These are phyloP conservation scores for Neofusicoccum umdonicola DNA, from an alignment of 2,329 filamentous ascomycete species.

Conservation along the genomic window DNA sequence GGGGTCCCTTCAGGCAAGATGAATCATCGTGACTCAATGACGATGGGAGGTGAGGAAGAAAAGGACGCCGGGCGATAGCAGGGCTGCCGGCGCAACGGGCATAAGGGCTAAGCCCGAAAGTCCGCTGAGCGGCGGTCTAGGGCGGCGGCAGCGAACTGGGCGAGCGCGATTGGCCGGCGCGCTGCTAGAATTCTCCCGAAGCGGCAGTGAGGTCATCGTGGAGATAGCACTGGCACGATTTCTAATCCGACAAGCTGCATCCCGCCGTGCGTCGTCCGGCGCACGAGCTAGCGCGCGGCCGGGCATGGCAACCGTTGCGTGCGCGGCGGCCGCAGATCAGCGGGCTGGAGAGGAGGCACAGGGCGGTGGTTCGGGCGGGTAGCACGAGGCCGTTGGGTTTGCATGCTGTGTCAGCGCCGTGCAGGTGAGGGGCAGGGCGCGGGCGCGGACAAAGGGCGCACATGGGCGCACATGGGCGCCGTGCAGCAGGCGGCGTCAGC, in stretches of 20 bases:
- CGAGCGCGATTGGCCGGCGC: background rate
- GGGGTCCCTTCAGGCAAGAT: background rate
- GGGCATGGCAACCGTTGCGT: background rate
- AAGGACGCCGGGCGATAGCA: background rate
- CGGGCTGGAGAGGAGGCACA: background rate
- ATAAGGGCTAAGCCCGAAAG: constrained; percentile 12
- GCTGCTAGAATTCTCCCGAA: background rate
- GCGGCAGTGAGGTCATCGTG: constrained; percentile 14
- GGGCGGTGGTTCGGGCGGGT: background rate
- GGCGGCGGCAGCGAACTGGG: background rate
- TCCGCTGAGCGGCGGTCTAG: background rate
- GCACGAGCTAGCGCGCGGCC: background rate
- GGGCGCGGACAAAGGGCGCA: background rate
- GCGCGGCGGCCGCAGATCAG: background rate
- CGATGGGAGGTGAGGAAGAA: background rate
- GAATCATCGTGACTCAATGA: too few species aligned
- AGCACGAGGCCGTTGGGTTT: background rate
- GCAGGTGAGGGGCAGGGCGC: background rate
- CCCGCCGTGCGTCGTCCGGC: background rate
- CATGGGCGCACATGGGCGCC: background rate
- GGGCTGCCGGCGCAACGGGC: background rate
- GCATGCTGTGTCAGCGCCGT: background rate
- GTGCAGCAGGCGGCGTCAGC: background rate
- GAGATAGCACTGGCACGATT: constrained; percentile 3
- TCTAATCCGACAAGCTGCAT: background rate